These are phyloP conservation scores for Phaeosphaeria sp. DNA, from an alignment of 2,329 filamentous ascomycete species.

Conservation along the genomic window DNA sequence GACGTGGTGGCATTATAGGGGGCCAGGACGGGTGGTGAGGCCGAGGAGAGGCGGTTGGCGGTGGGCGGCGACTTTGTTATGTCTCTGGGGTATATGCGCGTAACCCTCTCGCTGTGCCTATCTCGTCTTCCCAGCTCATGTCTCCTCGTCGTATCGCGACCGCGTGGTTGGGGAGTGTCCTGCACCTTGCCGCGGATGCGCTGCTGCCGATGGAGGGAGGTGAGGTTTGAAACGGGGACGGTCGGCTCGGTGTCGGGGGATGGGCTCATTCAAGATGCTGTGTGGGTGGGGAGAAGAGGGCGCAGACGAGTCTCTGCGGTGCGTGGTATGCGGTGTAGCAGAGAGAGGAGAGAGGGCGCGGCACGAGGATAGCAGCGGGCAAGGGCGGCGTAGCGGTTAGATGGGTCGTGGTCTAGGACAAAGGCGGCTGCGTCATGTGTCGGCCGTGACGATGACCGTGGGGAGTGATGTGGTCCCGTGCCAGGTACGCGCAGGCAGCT, in stretches of 20 bases:
- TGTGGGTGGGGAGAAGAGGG: conserved; percentile 6
- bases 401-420: conserved; percentile 16
- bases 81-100: conserved; percentile 49
- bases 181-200: conserved; percentile 41
- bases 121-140: conserved; percentile 52
- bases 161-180: conserved; percentile 44
- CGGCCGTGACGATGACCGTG: not conserved
- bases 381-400: conserved; percentile 17
- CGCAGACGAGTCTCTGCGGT: conserved; percentile 14
- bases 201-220: conserved; percentile 45
- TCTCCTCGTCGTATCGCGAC: conserved; percentile 43
- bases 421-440: conserved; percentile 36
- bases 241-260: conserved; percentile 44
- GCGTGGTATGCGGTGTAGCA: conserved; percentile 4
- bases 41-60: conserved; percentile 42
- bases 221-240: conserved; percentile 42
- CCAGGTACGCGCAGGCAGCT: conserved; percentile 7
- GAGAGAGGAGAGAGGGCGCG: too few species aligned
- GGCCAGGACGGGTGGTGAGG: conserved; percentile 35
- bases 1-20: conserved; percentile 48
- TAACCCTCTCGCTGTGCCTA: conserved; percentile 47
- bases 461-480: conserved; percentile 20
- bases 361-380: conserved; percentile 15
- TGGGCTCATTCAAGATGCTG: conserved; percentile 48
- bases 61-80: conserved; percentile 48